phyloP scores from a whole-genome alignment of 495 filamentous ascomycete species.

The Penicillium chermesinum region DNA sequence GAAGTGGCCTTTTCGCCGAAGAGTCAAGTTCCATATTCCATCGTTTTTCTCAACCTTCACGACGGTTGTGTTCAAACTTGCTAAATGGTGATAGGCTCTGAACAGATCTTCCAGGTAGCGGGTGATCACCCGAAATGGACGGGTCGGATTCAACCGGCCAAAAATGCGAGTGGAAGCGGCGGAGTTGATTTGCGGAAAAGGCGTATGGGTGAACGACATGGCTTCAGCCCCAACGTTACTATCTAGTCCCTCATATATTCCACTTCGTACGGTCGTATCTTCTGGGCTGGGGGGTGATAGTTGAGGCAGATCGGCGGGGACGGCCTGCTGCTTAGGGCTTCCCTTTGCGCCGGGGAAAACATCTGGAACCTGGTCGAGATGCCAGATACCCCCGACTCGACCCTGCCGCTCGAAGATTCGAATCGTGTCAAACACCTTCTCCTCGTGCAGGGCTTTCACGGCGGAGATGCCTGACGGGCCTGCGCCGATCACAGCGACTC shows the following conservation, averaged over 20 bases:
- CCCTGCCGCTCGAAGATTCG: slow-evolving; percentile 51
- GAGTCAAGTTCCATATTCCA: slow-evolving; percentile 19
- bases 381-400: slow-evolving; percentile 47
- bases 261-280: slow-evolving; percentile 22
- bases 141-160: slow-evolving; percentile 18
- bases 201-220: slow-evolving; percentile 29
- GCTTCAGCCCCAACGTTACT: slow-evolving; percentile 26
- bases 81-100: slow-evolving; percentile 16
- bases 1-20: slow-evolving; percentile 18
- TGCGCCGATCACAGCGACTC: slow-evolving; percentile 48
- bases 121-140: slow-evolving; percentile 22
- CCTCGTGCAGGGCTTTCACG: slow-evolving; percentile 47
- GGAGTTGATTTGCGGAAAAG: slow-evolving; percentile 21
- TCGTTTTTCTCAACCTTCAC: slow-evolving; percentile 22
- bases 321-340: not conserved
- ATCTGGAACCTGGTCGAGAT: slow-evolving; percentile 19
- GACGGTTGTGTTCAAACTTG: slow-evolving; percentile 26
- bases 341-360: slow-evolving; percentile 6
- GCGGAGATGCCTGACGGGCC: slow-evolving; percentile 50
- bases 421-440: slow-evolving; percentile 45
- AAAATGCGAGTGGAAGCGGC: slow-evolving; percentile 18
- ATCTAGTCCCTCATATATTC: slow-evolving; percentile 21
- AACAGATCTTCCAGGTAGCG: slow-evolving; percentile 24
- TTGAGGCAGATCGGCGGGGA: slow-evolving; percentile 12
- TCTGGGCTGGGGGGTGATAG: slow-evolving; percentile 16